phyloP scores from a whole-genome alignment of 2,329 filamentous ascomycete genomes.

The Niveomyces coronatus region DNA sequence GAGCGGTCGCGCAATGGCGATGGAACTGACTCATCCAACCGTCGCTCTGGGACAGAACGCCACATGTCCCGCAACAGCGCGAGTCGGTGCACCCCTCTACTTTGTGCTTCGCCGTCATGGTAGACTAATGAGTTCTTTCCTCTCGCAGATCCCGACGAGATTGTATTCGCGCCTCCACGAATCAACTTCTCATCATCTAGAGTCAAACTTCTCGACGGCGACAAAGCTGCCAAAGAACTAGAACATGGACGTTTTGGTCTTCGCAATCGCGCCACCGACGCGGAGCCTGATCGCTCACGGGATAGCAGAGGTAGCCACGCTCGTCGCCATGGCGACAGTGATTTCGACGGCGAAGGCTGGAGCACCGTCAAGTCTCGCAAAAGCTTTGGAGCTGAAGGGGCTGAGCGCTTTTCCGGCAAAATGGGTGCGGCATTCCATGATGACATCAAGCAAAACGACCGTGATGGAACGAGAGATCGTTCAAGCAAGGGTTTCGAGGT shows the following conservation, averaged over 20 bases:
- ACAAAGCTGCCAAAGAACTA: slow-evolving; percentile 41
- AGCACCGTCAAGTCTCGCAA: slow-evolving; percentile 63
- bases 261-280: slow-evolving; percentile 40
- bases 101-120: not conserved
- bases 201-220: slow-evolving; percentile 40
- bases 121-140: slow-evolving; percentile 4
- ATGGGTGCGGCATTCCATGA: slow-evolving; percentile 43
- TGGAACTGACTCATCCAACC: slow-evolving; percentile 37
- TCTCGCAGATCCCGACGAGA: slow-evolving; percentile 59
- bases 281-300: slow-evolving; percentile 40
- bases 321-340: slow-evolving; percentile 44
- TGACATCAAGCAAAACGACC: slow-evolving; percentile 40
- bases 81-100: slow-evolving; percentile 33
- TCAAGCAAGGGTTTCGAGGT: slow-evolving; percentile 39
- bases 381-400: slow-evolving; percentile 62
- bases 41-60: slow-evolving; percentile 42
- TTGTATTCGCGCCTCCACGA: slow-evolving; percentile 76
- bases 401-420: slow-evolving; percentile 58
- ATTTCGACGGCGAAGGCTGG: slow-evolving; percentile 62
- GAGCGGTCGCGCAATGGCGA: slow-evolving; percentile 37
- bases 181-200: slow-evolving; percentile 73
- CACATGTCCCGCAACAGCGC: slow-evolving; percentile 45
- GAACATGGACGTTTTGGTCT: slow-evolving; percentile 53
- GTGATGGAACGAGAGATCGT: slow-evolving; percentile 40
- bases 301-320: slow-evolving; percentile 36